Percentiles rank a stretch among this genome's conserved stretches.
Evolutionary conservation across 2,329 filamentous ascomycete species (phyloP).

Genomic region (Sordariomycetes sp.): DNA sequence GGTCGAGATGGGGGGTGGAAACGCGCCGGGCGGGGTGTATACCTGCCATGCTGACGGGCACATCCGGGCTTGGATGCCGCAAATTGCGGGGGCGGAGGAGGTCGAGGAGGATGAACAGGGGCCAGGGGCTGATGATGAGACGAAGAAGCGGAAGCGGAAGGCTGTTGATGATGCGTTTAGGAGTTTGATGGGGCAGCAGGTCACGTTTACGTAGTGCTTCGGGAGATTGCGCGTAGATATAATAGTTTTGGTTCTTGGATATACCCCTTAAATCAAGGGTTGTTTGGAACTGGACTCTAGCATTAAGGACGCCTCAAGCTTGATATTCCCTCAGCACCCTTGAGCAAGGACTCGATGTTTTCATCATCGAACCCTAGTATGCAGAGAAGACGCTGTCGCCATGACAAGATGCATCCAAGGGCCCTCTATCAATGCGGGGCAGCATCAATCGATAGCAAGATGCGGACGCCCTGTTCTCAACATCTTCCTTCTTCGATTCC

Average conservation of each 20-base stretch:
- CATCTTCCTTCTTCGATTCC: too few relatives aligned
- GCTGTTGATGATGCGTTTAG: constrained; percentile 69
- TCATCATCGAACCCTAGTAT: too few relatives aligned
- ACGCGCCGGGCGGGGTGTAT: constrained; percentile 47
- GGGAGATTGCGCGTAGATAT: not conserved
- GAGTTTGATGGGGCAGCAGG: constrained; percentile 58
- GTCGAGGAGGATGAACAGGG: constrained; percentile 35
- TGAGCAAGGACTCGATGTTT: too few relatives aligned
- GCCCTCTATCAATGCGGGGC: too few relatives aligned
- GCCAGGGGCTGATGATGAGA: constrained; percentile 20
- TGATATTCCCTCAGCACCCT: too few relatives aligned
- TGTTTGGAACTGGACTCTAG: not conserved
- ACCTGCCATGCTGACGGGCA: constrained; percentile 76
- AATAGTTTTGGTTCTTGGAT: not conserved
- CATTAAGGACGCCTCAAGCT: too few relatives aligned
- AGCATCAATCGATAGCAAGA: too few relatives aligned
- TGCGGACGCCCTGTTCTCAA: too few relatives aligned
- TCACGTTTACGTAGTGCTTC: constrained; percentile 39
- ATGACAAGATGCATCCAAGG: too few relatives aligned
- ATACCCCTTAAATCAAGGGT: not conserved
- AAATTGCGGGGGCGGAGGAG: constrained; percentile 27
- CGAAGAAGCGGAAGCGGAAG: constrained; percentile 53
- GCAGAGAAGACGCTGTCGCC: too few relatives aligned
- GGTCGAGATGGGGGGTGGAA: constrained; percentile 44
- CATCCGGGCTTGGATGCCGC: constrained; percentile 66